Evolutionary conservation across 768 basidiomycete species (phyloP).

Genomic region (Phylloporus sp.): DNA sequence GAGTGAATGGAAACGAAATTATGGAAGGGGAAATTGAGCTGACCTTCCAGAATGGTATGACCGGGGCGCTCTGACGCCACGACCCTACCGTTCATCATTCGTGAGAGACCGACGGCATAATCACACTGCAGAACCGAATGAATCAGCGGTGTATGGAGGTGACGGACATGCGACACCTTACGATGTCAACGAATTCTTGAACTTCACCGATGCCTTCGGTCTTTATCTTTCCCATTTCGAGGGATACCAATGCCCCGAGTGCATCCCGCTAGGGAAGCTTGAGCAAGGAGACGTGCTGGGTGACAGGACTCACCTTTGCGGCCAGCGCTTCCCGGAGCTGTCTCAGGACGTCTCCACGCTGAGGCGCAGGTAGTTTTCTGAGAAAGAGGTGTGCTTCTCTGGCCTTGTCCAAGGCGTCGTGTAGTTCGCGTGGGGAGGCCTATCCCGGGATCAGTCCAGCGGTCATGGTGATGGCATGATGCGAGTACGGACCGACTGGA

Average conservation of each 20-base stretch:
- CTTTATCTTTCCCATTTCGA: slow-evolving; percentile 90
- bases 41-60: slow-evolving; percentile 87
- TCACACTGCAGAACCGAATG: slow-evolving; percentile 58
- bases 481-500: slow-evolving; percentile 56
- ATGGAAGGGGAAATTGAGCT: slow-evolving; percentile 4
- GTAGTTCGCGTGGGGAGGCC: slow-evolving; percentile 71
- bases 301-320: slow-evolving; percentile 50
- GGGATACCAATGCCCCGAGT: slow-evolving; percentile 76
- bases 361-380: slow-evolving; percentile 78
- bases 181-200: slow-evolving; percentile 92
- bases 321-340: slow-evolving; percentile 82
- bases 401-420: slow-evolving; percentile 59
- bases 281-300: background rate
- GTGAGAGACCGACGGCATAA: slow-evolving; percentile 87
- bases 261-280: slow-evolving; percentile 53
- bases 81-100: slow-evolving; percentile 91
- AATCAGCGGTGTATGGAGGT: slow-evolving; percentile 3
- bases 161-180: slow-evolving; percentile 37
- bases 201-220: slow-evolving; percentile 92
- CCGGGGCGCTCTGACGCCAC: slow-evolving; percentile 87
- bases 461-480: background rate
- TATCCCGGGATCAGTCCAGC: slow-evolving; percentile 25
- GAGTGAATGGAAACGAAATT: slow-evolving; percentile 3
- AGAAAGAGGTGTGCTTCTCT: slow-evolving; percentile 69
- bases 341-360: slow-evolving; percentile 80